These are phyloP conservation scores for Cnidoscolus chayamansa DNA, from an alignment of 441 rosid genomes.

Conservation along the genomic window DNA sequence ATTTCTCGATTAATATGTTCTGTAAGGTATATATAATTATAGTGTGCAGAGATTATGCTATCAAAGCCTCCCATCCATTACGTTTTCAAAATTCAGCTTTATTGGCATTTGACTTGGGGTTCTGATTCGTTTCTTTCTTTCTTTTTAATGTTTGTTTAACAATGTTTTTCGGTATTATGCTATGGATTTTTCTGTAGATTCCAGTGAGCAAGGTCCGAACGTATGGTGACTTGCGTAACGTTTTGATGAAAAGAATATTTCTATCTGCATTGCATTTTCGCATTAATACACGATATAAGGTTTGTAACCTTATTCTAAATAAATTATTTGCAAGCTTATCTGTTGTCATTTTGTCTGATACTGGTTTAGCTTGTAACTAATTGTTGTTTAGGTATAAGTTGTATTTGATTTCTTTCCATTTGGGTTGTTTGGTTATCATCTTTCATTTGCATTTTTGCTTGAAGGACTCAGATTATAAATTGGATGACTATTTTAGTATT, in stretches of 20 bases:
- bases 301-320: constrained; percentile 21
- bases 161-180: background rate
- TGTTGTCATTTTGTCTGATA: constrained; percentile 9
- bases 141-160: background rate
- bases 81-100: background rate
- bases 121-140: background rate
- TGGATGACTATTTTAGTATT: background rate
- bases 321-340: background rate
- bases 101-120: background rate
- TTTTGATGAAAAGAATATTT: constrained; percentile 98
- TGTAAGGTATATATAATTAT: constrained; percentile 64
- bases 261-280: constrained; percentile 99
- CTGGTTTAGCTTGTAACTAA: background rate
- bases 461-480: background rate
- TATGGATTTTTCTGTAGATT: constrained; percentile 57
- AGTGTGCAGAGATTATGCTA: background rate
- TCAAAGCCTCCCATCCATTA: background rate
- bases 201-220: constrained; percentile 89
- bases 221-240: constrained; percentile 88
- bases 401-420: background rate
- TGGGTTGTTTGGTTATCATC: constrained; percentile 3
- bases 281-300: constrained; percentile 98
- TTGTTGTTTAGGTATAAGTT: background rate
- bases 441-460: background rate
- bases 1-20: constrained; percentile 93